Evolutionary conservation across 768 basidiomycete species (phyloP), one percentile per base, ranked within the genome.

Genomic region (Tulasnella sp.): DNA sequence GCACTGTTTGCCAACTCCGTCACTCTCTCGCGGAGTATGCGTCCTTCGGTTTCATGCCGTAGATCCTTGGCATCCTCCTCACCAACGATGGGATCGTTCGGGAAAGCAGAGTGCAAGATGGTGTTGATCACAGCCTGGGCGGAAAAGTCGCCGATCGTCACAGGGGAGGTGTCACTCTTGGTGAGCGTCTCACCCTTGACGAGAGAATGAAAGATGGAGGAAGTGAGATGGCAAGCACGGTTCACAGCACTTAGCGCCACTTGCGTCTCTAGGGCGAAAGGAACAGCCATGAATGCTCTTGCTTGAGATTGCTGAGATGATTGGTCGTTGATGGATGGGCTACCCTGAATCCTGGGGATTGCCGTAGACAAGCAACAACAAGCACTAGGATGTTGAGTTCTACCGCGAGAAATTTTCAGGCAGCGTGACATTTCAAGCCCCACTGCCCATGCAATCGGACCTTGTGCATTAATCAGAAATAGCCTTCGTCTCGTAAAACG

Each of bases 141-240:
- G 2, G 93, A 80, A 70, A 85, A 92, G 71, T 98, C 96, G 38
- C 87, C 96, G 21, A 96, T 92, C 11, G 91, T 93, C 1, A 94
- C 91, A 9, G 91, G 91, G 1, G 85, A 86, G 70, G 92, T 92
- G 74, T 99, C 94, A 25, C 78, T 82, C 69, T 99, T 97, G 49
- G 83, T 83, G 41, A 93, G 74, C 0, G 87, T 92, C 70, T 94
- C 94, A 65, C 82, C 81, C 62, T 82, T 84, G 63, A 90, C 83
- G 54, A 96, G 79, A 53, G 80, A 83, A 66, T 84, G 82, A 73
- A 97, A 96, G 19, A 97, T 87, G 1, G 84, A 79, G 2, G 84
- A 80, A 1, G 93, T 93, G 62, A 96, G 75, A 24, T 76, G 74
- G 68, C 87, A 92, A 2, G 93, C 93, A 38, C 93, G 73, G 17